Evolutionary conservation across 371 early-diverging fungal genomes (phyloP), one percentile per base, ranked within the genome.

Genomic region (Mucor saturninus): DNA sequence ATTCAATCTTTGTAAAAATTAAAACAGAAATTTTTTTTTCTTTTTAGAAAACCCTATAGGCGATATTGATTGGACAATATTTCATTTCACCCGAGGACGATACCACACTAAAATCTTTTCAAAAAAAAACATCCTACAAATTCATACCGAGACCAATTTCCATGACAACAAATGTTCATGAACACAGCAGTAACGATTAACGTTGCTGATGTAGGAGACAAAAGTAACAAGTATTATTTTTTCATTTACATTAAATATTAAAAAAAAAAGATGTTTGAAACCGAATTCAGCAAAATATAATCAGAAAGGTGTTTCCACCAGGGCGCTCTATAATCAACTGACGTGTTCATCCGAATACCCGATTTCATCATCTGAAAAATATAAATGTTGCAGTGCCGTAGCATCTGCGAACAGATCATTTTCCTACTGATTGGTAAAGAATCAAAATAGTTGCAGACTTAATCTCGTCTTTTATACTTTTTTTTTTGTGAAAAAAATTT

Each of bases 281-380:
- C 35, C 35, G 8, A 30, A 31, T 43, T 53, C 31, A 52, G 26
- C 31, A 32, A 21, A 31, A 14, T 28, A n/a, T 32, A 40, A 61
- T 61, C 61, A 43, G 52, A 54, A 53, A 61, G 45, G 52, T 45
- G 42, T 51, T 56, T 56, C 42, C 50, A 54, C 53, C 38, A 40
- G 42, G 43, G 53, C 49, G 50, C 56, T 30, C 43, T 56, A 45
- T 56, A 56, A 56, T 56, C 56, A 56, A 56, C 56, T 56, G 56
- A 56, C 56, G 56, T 42, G 42, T 56, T 56, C 56, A 56, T 56
- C 56, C 56, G 56, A 56, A 56, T 56, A 56, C 56, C 56, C 56
- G 56, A 42, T 56, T 56, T 42, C 78, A 77, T 77, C 78, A 77
- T 74, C 66, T 71, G 75, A 69, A 72, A 74, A 76, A 72, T 68